phyloP scores from a whole-genome alignment of 2,329 filamentous ascomycete species.

The Cercospora zeae-maydis region DNA sequence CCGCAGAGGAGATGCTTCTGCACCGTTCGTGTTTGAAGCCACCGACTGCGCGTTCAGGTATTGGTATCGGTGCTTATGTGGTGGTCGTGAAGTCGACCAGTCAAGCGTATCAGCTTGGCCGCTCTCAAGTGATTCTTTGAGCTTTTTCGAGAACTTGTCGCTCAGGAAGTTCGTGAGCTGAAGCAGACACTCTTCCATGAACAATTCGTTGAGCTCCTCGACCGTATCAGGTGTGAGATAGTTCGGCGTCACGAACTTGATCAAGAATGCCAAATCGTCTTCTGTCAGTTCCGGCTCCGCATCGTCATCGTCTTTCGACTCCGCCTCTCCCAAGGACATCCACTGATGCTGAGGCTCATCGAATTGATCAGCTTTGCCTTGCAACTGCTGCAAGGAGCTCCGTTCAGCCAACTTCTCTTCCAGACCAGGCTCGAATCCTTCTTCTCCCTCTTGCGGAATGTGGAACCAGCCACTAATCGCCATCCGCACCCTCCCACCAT shows the following conservation, averaged over 20 bases:
- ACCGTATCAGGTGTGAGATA: slow-evolving; percentile 91
- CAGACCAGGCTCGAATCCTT: slow-evolving; percentile 81
- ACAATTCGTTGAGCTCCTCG: slow-evolving; percentile 74
- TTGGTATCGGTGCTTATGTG: slow-evolving; percentile 91
- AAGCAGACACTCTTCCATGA: slow-evolving; percentile 78
- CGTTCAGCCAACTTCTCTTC: slow-evolving; percentile 85
- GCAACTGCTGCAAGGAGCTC: slow-evolving; percentile 87
- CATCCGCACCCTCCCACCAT: slow-evolving; percentile 83
- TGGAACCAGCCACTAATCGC: slow-evolving; percentile 99
- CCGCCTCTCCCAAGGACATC: slow-evolving; percentile 41
- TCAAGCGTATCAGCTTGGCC: slow-evolving; percentile 50
- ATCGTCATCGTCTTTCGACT: slow-evolving; percentile 58
- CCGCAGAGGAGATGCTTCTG: slow-evolving; percentile 56
- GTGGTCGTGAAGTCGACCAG: slow-evolving; percentile 62
- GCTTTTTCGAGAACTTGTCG: slow-evolving; percentile 67
- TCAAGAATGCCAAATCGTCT: slow-evolving; percentile 79
- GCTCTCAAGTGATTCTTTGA: slow-evolving; percentile 68
- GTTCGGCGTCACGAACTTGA: slow-evolving; percentile 83
- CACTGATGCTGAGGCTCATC: slow-evolving; percentile 70
- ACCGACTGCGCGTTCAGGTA: slow-evolving; percentile 59
- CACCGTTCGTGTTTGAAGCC: slow-evolving; percentile 11
- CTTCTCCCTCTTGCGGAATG: slow-evolving; percentile 90
- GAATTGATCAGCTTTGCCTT: slow-evolving; percentile 86
- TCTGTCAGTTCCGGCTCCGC: slow-evolving; percentile 61
- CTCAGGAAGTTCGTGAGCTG: slow-evolving; percentile 75